Evolutionary conservation across 768 basidiomycete genomes (phyloP), one percentile per base, ranked within the genome.

Genomic region (Tremella yokohamensis): DNA sequence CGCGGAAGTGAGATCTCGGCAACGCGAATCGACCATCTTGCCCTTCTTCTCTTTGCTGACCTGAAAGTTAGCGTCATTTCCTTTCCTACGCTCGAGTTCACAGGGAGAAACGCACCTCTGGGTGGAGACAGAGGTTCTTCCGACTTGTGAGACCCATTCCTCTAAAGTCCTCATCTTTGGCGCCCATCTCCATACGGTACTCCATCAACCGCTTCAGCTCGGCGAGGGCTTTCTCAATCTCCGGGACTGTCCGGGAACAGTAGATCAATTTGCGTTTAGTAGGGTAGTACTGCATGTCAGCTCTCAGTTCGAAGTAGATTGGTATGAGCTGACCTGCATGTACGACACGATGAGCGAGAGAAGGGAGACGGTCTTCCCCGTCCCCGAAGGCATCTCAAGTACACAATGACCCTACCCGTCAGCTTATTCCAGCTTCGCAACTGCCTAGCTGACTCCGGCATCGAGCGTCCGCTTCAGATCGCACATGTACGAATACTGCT

Each of bases 361-460:
- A 8, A 99, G 80, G 11, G 92, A 97, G 22, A 99, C 96, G 0
- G 96, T 99, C 80, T 99, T 99, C 20, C 96, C 96, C 19, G 96
- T 99, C 15, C 96, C 96, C 11, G 96, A 98, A 61, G 96, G 96
- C 96, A 99, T 99, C 80, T 99, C 96, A 38, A 99, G 83, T n/a
- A 98, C 90, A 75, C 96, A 97, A 67, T 99, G 96, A 50, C 96
- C 96, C 92, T 98, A 40, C 54, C n/a, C 15, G 53, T 44, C 58
- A 38, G 42, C 39, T 48, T 26, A 16, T 25, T 9, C 22, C 8
- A 9, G 6, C 18, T 7, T 20, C n/a, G 38, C 1, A 29, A 49
- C 2, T 24, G 7, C 13, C 24, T 20, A 69, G 29, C 80, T 61
- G 76, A 92, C 93, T 59, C 89, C 87, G 37, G 92, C 93, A 78